Conservation (phyloP, 495 filamentous ascomycete species). For the Tuber indicum region DNA sequence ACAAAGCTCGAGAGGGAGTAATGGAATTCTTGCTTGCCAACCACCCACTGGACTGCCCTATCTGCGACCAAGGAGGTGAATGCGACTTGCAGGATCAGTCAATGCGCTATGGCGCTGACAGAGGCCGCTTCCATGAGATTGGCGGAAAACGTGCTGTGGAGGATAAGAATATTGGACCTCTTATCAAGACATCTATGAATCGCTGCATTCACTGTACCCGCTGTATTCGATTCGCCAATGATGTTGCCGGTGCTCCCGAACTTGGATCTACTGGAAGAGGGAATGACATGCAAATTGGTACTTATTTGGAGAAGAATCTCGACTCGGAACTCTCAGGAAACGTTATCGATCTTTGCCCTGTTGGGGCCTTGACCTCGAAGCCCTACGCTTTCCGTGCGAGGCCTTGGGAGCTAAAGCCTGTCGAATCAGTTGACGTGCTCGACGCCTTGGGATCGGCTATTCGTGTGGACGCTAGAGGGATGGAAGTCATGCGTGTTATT, state of each 20-base stretch:
- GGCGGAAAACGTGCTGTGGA: constrained; percentile 93
- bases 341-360: constrained; percentile 95
- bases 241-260: constrained; percentile 91
- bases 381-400: constrained; percentile 95
- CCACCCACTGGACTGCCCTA: constrained; percentile 93
- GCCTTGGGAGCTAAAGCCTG: constrained; percentile 91
- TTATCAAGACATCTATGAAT: constrained; percentile 99
- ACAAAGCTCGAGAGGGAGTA: constrained; percentile 95
- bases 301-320: constrained; percentile 85
- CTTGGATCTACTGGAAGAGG: constrained; percentile 89
- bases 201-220: constrained; percentile 98
- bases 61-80: constrained; percentile 97
- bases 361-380: constrained; percentile 92
- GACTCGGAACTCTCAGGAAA: constrained; percentile 93
- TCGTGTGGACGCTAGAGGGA: constrained; percentile 81
- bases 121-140: constrained; percentile 92
- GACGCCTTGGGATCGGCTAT: constrained; percentile 92
- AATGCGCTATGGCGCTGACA: constrained; percentile 94
- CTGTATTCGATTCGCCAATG: constrained; percentile 95
- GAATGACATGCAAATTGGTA: constrained; percentile 96
- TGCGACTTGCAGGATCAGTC: constrained; percentile 98
- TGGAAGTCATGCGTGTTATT: constrained; percentile 91
- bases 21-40: constrained; percentile 99
- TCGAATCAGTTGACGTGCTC: constrained; percentile 88
- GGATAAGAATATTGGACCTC: constrained; percentile 98